Percentiles rank a stretch among this genome's conserved stretches.
phyloP scores from a whole-genome alignment of 352 stramenopile species.

The Blastocystis sp. region DNA sequence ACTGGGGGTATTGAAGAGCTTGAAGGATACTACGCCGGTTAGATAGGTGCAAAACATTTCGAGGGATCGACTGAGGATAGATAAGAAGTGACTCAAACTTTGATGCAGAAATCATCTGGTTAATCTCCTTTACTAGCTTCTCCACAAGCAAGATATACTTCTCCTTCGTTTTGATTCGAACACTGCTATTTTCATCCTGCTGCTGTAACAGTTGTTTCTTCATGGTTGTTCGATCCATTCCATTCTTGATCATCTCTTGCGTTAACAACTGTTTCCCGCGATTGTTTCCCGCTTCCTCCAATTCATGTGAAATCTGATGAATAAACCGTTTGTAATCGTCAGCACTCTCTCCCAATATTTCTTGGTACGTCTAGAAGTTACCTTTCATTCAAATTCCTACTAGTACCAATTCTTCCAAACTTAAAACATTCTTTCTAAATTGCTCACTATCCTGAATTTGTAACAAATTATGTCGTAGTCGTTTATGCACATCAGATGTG shows the following conservation, averaged over 20 bases:
- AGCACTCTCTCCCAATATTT: background rate
- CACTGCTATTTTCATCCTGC: background rate
- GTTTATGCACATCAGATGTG: background rate
- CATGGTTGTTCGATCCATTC: background rate
- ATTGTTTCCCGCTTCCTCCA: background rate
- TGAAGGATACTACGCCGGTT: constrained; percentile 2
- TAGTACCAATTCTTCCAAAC: background rate
- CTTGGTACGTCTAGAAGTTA: background rate
- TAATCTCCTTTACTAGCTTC: background rate
- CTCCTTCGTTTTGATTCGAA: background rate
- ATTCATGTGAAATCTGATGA: background rate
- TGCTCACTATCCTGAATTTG: background rate
- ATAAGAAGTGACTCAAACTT: background rate
- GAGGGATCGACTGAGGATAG: background rate
- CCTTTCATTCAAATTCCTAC: background rate
- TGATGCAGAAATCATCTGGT: background rate
- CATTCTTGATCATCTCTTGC: background rate
- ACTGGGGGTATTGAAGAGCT: background rate
- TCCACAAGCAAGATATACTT: background rate
- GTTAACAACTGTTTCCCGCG: background rate
- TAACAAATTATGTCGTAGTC: background rate
- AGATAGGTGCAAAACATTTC: background rate
- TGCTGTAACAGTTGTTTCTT: background rate
- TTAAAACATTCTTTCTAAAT: background rate
- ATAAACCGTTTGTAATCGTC: background rate